Evolutionary conservation across 768 basidiomycete genomes (phyloP).

Genomic region (Gyrodon lividus): DNA sequence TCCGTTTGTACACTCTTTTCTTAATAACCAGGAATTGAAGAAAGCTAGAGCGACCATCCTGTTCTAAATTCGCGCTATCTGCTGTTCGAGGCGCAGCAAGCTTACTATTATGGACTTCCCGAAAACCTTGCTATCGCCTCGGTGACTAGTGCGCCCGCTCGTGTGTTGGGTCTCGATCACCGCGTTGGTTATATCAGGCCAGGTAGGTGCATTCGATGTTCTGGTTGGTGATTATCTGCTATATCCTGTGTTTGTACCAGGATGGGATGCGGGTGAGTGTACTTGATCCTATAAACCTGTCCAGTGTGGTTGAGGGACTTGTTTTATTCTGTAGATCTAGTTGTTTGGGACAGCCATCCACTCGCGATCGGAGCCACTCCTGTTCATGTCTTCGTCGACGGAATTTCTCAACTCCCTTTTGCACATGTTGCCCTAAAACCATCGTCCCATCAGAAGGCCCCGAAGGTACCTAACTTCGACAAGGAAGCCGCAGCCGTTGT

Average conservation of each 20-base stretch:
- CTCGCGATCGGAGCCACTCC: constrained; percentile 72
- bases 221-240: not conserved
- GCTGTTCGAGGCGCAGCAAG: constrained; percentile 54
- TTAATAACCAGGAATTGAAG: constrained; percentile 11
- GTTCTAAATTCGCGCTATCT: constrained; percentile 49
- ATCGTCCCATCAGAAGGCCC: constrained; percentile 42
- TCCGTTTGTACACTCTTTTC: constrained; percentile 26
- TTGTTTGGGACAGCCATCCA: constrained; percentile 72
- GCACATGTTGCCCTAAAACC: constrained; percentile 54
- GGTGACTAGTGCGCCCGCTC: constrained; percentile 66
- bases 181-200: constrained; percentile 60
- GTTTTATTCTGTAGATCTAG: constrained; percentile 41
- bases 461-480: constrained; percentile 58
- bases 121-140: constrained; percentile 58
- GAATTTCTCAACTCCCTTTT: constrained; percentile 58
- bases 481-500: constrained; percentile 55
- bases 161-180: constrained; percentile 64
- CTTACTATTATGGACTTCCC: constrained; percentile 64
- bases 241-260: constrained; percentile 24
- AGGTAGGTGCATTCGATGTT: constrained; percentile 31
- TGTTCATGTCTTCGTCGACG: constrained; percentile 76
- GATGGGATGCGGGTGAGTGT: constrained; percentile 60
- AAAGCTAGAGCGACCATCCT: constrained; percentile 42
- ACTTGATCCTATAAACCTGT: not conserved
- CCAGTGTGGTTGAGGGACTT: not conserved